These are phyloP conservation scores for Nemania bipapillata DNA, from an alignment of 2,329 filamentous ascomycete species.

Conservation along the genomic window DNA sequence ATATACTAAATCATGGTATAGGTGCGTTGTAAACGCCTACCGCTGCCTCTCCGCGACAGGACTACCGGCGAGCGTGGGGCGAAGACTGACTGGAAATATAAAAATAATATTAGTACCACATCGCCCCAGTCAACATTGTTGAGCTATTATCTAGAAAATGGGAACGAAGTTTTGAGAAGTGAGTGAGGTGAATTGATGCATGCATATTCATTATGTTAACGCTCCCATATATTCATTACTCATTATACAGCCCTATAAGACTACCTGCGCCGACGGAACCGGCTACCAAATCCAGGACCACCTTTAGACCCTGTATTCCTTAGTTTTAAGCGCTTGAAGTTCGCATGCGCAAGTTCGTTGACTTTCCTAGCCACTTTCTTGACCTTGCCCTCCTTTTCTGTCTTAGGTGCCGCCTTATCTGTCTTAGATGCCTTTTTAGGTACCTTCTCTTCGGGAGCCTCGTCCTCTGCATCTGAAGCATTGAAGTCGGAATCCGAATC, in stretches of 20 bases:
- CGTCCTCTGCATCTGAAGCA: conserved; percentile 48
- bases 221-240: conserved; percentile 28
- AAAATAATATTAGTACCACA: too few relatives aligned
- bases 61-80: too few relatives aligned
- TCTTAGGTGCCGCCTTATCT: conserved; percentile 47
- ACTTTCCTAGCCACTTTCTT: conserved; percentile 69
- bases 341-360: conserved; percentile 71
- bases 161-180: not conserved
- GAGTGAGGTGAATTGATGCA: conserved; percentile 4
- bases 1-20: too few relatives aligned
- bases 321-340: conserved; percentile 74
- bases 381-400: conserved; percentile 57
- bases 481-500: conserved; percentile 57
- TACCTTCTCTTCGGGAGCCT: conserved; percentile 48
- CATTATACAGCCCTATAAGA: conserved; percentile 17
- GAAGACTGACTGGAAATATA: too few relatives aligned
- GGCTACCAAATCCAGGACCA: conserved; percentile 66
- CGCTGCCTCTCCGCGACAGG: too few relatives aligned
- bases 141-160: not conserved
- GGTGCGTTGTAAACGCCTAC: too few relatives aligned
- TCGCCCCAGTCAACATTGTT: too few relatives aligned
- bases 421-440: conserved; percentile 56
- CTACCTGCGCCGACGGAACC: conserved; percentile 64
- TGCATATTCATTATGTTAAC: not conserved
- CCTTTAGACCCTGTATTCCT: conserved; percentile 71